Conservation (phyloP, 2,329 filamentous ascomycete species). For the Exophiala sp. region DNA sequence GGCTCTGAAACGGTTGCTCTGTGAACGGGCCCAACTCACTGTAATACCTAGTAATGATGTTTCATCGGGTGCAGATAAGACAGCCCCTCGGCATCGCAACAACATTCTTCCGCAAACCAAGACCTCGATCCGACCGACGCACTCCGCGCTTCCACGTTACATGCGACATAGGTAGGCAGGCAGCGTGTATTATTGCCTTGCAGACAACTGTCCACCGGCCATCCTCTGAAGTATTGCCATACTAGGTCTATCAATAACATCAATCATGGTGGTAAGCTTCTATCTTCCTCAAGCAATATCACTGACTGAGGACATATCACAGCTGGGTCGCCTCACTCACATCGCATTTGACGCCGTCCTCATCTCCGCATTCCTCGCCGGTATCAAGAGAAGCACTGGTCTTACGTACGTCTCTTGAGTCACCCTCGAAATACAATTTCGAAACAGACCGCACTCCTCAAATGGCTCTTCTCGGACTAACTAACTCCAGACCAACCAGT, state of each 20-base stretch:
- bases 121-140: neutral
- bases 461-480: constrained; percentile 41
- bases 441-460: neutral
- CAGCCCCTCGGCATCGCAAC: neutral
- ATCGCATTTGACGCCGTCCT: constrained; percentile 95
- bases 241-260: constrained; percentile 8
- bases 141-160: neutral
- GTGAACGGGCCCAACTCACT: too few relatives aligned
- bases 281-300: constrained; percentile 34
- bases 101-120: constrained; percentile 8
- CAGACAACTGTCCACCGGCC: too few relatives aligned
- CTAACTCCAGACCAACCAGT: constrained; percentile 50
- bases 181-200: neutral
- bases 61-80: too few relatives aligned
- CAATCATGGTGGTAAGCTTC: constrained; percentile 40
- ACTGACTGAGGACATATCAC: constrained; percentile 44
- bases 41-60: neutral
- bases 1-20: neutral
- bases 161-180: neutral
- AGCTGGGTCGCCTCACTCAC: constrained; percentile 90
- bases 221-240: too few relatives aligned
- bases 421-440: constrained; percentile 26
- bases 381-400: constrained; percentile 94
- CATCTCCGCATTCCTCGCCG: constrained; percentile 89
- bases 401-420: constrained; percentile 79